These are phyloP conservation scores for Aspergillus kassunensis DNA, from an alignment of 495 filamentous ascomycete species.

Conservation along the genomic window DNA sequence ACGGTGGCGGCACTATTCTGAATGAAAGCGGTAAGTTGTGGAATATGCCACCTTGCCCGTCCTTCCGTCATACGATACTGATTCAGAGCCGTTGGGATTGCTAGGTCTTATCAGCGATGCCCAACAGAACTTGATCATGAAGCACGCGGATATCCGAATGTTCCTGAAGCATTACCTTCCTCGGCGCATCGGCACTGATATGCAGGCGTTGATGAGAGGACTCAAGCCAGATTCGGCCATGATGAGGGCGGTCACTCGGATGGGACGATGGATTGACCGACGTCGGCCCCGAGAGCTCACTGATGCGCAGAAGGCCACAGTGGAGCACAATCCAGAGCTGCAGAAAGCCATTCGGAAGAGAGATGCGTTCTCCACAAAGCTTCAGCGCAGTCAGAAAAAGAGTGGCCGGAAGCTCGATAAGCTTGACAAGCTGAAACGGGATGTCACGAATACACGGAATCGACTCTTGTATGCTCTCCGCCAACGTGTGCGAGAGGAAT, in stretches of 20 bases:
- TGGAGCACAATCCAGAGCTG: constrained; percentile 7
- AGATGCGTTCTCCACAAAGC: constrained; percentile 14
- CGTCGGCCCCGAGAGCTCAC: constrained; percentile 22
- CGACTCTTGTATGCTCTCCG: constrained; percentile 24
- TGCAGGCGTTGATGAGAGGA: constrained; percentile 29
- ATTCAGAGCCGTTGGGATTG: too few relatives aligned
- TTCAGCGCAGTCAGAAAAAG: constrained; percentile 7
- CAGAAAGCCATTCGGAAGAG: constrained; percentile 13
- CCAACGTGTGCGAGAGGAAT: constrained; percentile 25
- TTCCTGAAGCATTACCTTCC: constrained; percentile 36
- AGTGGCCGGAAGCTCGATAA: not conserved
- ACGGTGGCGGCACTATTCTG: constrained; percentile 34
- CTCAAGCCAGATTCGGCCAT: constrained; percentile 27
- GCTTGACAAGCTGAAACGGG: not conserved
- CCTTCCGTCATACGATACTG: constrained; percentile 16
- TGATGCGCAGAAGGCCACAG: constrained; percentile 14
- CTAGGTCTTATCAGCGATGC: constrained; percentile 35
- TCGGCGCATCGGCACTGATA: constrained; percentile 30
- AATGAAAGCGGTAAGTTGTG: constrained; percentile 30
- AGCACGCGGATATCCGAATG: constrained; percentile 32
- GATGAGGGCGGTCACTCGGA: constrained; percentile 28
- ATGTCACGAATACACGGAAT: constrained; percentile 18
- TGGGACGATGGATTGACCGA: constrained; percentile 36
- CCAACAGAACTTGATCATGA: constrained; percentile 39
- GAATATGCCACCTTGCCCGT: constrained; percentile 5